phyloP scores from a whole-genome alignment of 2,329 filamentous ascomycete genomes.

The Zymoseptoria pseudotritici region DNA sequence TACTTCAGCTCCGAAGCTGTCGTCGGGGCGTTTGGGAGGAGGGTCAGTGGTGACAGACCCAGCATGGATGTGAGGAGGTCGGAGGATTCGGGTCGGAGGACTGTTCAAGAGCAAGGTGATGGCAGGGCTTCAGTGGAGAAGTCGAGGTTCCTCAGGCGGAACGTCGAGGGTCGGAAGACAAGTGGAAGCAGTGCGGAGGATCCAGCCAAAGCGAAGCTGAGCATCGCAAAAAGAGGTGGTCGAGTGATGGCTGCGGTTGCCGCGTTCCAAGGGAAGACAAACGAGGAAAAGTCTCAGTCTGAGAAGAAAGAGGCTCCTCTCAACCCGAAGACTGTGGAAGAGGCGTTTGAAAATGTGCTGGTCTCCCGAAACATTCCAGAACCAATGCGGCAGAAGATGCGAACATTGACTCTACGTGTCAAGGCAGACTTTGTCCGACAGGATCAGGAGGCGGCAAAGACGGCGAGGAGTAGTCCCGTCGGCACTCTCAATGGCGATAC shows the following conservation, averaged over 20 bases:
- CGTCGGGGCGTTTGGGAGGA: constrained; percentile 21
- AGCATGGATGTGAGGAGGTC: constrained; percentile 23
- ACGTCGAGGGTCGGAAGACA: constrained; percentile 28
- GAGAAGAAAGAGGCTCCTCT: constrained; percentile 40
- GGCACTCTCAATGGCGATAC: constrained; percentile 40
- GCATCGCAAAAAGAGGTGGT: constrained; percentile 40
- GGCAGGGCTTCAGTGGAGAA: constrained; percentile 18
- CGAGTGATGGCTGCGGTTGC: constrained; percentile 60
- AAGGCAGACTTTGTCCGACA: constrained; percentile 94
- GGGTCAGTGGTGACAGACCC: constrained; percentile 20
- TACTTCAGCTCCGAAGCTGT: constrained; percentile 12
- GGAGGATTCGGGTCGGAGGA: constrained; percentile 16
- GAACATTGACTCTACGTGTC: constrained; percentile 76
- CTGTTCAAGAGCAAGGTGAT: constrained; percentile 8
- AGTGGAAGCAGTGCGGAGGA: constrained; percentile 31
- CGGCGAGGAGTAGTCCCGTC: constrained; percentile 54
- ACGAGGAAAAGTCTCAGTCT: constrained; percentile 24
- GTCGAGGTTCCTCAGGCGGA: constrained; percentile 15
- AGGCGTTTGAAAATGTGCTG: constrained; percentile 54
- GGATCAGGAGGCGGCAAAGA: constrained; percentile 50
- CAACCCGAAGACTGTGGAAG: constrained; percentile 51
- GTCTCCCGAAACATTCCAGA: constrained; percentile 90
- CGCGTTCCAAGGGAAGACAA: constrained; percentile 50
- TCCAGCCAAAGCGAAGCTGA: constrained; percentile 24
- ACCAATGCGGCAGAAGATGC: constrained; percentile 91